These are phyloP conservation scores for Venturia effusa DNA, from an alignment of 2,329 filamentous ascomycete species.

Conservation along the genomic window DNA sequence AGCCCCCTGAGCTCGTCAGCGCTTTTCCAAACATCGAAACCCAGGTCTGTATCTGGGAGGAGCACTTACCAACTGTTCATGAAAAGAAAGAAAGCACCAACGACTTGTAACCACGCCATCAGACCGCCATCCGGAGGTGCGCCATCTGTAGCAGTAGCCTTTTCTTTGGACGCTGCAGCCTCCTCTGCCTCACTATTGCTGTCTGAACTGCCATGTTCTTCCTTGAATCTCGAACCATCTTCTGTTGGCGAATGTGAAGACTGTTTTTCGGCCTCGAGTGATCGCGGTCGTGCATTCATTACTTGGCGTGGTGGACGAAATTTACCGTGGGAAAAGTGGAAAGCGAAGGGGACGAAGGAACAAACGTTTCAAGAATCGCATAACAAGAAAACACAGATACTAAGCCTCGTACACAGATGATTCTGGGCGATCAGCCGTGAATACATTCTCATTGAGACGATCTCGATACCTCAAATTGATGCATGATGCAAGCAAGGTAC, in stretches of 20 bases:
- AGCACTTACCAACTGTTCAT: slow-evolving; percentile 32
- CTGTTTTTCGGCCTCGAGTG: neutral
- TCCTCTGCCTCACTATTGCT: neutral
- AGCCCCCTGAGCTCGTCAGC: slow-evolving; percentile 1
- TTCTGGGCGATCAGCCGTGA: too few relatives aligned
- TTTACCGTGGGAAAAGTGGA: too few relatives aligned
- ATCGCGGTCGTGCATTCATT: neutral
- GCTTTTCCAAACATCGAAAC: too few relatives aligned
- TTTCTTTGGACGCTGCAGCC: neutral
- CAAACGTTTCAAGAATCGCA: too few relatives aligned
- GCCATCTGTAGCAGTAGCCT: neutral
- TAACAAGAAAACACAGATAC: too few relatives aligned
- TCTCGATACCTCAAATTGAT: too few relatives aligned
- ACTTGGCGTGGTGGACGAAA: too few relatives aligned
- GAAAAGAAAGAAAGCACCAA: slow-evolving; percentile 35
- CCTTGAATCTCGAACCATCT: neutral
- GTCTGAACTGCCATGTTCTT: neutral
- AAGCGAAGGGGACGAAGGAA: too few relatives aligned
- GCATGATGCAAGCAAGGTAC: too few relatives aligned
- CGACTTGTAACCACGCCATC: slow-evolving; percentile 36
- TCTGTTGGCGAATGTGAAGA: neutral
- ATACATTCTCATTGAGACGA: too few relatives aligned
- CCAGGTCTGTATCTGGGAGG: too few relatives aligned
- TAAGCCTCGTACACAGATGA: too few relatives aligned
- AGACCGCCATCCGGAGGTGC: neutral